Base-by-base conservation (phyloP, 2,329 filamentous ascomycete genomes). In the Colletotrichum sublineola region DNA sequence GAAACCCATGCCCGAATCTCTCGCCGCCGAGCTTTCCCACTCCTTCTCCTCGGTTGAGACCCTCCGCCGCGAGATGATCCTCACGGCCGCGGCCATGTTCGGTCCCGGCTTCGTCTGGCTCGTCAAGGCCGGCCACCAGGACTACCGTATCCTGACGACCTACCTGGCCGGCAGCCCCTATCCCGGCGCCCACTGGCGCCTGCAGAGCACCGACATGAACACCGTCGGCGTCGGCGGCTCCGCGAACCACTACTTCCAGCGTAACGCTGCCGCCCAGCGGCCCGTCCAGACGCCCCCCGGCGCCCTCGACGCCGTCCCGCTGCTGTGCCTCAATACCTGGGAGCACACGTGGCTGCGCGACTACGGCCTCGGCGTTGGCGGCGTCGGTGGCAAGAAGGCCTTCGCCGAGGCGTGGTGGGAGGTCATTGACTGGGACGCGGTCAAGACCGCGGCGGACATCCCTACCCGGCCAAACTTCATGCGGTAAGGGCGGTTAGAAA, bases 41-140 rank as follows among this genome's bases (percentile, higher is more conserved):
- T 90, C 90, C 78, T 98, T 97, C 85, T 92, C 93, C 79, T 94
- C 92, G 77, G 86, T 97, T 77, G 93, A 97, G 75, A 95, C 93
- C 40, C 90, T 99, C 71, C 91, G 91, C 80, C 87, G 88, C 77
- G 93, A 96, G 80, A 91, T 99, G 82, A 83, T 96, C 79, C 86
- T 91, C 75, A 97, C 93, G 52, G 96, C 96, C 71, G 87, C 90
- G 76, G 89, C 91, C 84, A 98, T 98, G 95, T 98, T 99, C 85
- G 96, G 96, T 67, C 95, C 96, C 0, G 96, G 96, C 75, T 98
- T 97, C 84, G 93, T 98, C 80, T 99, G 96, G 96, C 91, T 99
- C 74, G 93, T 98, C 78, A 90, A 90, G 82, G 80, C 78, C 76
- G 82, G 79, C 66, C 79, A 81, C 73, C 77, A 76, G 79, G 86